Conservation (phyloP, 148 eudicot species). For the Bassia scoparia region DNA sequence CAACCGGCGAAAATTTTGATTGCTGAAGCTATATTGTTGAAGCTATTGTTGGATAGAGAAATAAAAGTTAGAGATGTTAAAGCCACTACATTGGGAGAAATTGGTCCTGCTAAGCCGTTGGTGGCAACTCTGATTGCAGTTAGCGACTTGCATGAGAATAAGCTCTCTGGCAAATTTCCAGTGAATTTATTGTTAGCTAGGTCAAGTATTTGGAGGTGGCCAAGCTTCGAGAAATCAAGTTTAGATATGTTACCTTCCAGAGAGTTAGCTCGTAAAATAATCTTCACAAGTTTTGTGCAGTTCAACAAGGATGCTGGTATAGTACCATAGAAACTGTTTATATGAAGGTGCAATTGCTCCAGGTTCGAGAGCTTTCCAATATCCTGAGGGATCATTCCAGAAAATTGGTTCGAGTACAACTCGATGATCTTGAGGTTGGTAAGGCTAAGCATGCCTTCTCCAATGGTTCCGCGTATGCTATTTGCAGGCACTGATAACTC, state of each 20-base stretch:
- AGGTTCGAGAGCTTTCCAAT: conserved; percentile 56
- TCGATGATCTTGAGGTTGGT: conserved; percentile 46
- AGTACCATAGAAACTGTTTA: conserved; percentile 56
- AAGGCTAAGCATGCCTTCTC: conserved; percentile 40
- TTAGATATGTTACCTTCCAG: conserved; percentile 59
- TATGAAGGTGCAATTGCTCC: conserved; percentile 57
- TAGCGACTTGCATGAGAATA: conserved; percentile 64
- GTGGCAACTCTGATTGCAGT: conserved; percentile 66
- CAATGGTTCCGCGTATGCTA: conserved; percentile 37
- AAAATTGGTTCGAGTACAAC: conserved; percentile 45
- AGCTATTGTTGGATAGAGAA: conserved; percentile 67
- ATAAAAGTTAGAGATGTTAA: conserved; percentile 66
- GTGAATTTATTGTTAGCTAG: conserved; percentile 64
- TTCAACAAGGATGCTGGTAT: conserved; percentile 65
- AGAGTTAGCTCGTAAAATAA: conserved; percentile 64
- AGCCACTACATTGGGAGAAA: conserved; percentile 42
- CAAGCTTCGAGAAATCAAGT: conserved; percentile 63
- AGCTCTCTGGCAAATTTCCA: conserved; percentile 60
- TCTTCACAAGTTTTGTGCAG: conserved; percentile 54
- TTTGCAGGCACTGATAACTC: conserved; percentile 65
- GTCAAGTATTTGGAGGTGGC: conserved; percentile 46
- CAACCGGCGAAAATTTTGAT: conserved; percentile 46
- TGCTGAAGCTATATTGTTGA: conserved; percentile 57
- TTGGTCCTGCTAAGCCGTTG: conserved; percentile 52
- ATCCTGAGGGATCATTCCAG: conserved; percentile 52